Percentiles rank a stretch among this genome's conserved stretches.
Evolutionary conservation across 2,329 filamentous ascomycete species (phyloP).

Genomic region (Pyrenochaeta sp.): DNA sequence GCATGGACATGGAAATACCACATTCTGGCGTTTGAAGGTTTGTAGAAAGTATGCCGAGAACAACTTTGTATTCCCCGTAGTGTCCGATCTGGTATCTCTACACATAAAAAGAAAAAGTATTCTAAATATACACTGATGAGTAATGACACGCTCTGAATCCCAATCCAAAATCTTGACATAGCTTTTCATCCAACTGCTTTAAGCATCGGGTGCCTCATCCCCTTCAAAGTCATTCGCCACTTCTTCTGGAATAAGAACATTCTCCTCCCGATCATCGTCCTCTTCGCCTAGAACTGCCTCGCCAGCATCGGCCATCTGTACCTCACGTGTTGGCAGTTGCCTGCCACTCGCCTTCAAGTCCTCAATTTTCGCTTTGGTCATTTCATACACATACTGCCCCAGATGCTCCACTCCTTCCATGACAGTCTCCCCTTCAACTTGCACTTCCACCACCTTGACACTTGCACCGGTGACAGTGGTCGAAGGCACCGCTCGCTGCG

Average conservation of each 20-base stretch:
- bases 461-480: slow-evolving; percentile 37
- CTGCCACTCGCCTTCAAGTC: slow-evolving; percentile 59
- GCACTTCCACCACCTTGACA: slow-evolving; percentile 50
- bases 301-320: slow-evolving; percentile 42
- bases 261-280: slow-evolving; percentile 41
- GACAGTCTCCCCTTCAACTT: slow-evolving; percentile 62
- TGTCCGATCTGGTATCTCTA: not conserved
- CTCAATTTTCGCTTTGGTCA: slow-evolving; percentile 79
- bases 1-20: not conserved
- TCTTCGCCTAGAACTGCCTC: slow-evolving; percentile 42
- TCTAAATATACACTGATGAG: not conserved
- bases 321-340: slow-evolving; percentile 45
- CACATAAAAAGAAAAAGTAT: not conserved
- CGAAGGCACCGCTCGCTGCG: slow-evolving; percentile 56
- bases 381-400: slow-evolving; percentile 95
- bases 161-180: not conserved
- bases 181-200: not conserved
- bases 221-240: slow-evolving; percentile 5
- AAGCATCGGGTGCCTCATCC: slow-evolving; percentile 7
- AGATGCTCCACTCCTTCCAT: slow-evolving; percentile 96
- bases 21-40: not conserved
- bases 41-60: not conserved
- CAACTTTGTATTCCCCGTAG: not conserved
- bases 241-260: slow-evolving; percentile 33
- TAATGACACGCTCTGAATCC: not conserved